phyloP scores from a whole-genome alignment of 306 rosid genomes.

The Ziziphus jujuba region DNA sequence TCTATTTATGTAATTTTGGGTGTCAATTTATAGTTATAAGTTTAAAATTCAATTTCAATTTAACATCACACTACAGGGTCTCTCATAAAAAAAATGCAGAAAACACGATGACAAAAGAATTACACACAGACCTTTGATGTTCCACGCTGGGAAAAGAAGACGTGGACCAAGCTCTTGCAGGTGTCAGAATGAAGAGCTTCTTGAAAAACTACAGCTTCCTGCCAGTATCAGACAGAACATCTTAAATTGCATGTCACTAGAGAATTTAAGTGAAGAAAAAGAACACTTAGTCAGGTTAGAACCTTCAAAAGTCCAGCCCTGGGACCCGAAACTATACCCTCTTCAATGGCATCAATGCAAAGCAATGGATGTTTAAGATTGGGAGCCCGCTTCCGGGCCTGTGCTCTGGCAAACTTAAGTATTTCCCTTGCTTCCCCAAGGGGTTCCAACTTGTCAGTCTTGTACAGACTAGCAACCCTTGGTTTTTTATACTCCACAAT shows the following conservation, averaged over 20 bases:
- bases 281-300: constrained; percentile 29
- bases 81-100: not conserved
- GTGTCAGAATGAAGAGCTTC: constrained; percentile 59
- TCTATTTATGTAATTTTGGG: no score
- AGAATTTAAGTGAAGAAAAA: constrained; percentile 9
- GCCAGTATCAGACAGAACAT: constrained; percentile 42
- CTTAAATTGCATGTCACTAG: constrained; percentile 17
- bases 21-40: no score
- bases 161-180: constrained; percentile 76
- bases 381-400: constrained; percentile 70
- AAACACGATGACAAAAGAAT: not conserved
- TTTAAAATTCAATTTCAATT: not conserved
- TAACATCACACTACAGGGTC: not conserved
- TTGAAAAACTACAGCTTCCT: constrained; percentile 86
- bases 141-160: constrained; percentile 91
- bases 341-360: constrained; percentile 89
- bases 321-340: constrained; percentile 79
- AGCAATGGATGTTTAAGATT: constrained; percentile 87
- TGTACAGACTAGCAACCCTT: constrained; percentile 87
- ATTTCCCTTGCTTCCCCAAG: constrained; percentile 96
- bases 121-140: constrained; percentile 72
- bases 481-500: constrained; percentile 63
- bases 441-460: constrained; percentile 76
- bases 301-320: constrained; percentile 96
- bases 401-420: constrained; percentile 73